A percentile compares a stretch with the other conserved stretches of the same genome.
Conservation (phyloP, 306 rosid species). For the Pyrus bretschneideri region DNA sequence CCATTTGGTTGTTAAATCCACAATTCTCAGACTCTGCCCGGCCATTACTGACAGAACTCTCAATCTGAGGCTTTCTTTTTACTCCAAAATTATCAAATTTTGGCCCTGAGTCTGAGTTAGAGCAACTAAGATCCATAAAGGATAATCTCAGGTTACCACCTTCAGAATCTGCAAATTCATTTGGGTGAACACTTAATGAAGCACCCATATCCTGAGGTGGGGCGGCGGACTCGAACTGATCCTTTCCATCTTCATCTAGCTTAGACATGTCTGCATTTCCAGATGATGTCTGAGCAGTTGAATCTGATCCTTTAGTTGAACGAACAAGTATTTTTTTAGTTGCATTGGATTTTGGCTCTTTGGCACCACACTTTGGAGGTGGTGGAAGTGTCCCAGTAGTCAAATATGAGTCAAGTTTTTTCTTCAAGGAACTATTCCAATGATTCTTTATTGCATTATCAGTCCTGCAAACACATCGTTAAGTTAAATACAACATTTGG, state of each 20-base stretch:
- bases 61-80: slow-evolving; percentile 25
- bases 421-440: slow-evolving; percentile 99
- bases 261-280: slow-evolving; percentile 48
- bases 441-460: slow-evolving; percentile 97
- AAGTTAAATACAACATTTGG: slow-evolving; percentile 4
- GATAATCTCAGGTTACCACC: slow-evolving; percentile 45
- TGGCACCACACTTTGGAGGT: slow-evolving; percentile 51
- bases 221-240: slow-evolving; percentile 56
- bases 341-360: slow-evolving; percentile 44
- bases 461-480: slow-evolving; percentile 50
- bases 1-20: slow-evolving; percentile 27
- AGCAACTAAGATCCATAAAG: slow-evolving; percentile 36
- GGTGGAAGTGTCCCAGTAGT: slow-evolving; percentile 92
- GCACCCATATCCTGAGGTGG: slow-evolving; percentile 43
- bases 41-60: slow-evolving; percentile 21
- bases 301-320: slow-evolving; percentile 51
- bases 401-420: slow-evolving; percentile 79
- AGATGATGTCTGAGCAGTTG: slow-evolving; percentile 60
- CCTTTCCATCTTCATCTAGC: slow-evolving; percentile 49
- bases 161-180: slow-evolving; percentile 63
- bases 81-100: slow-evolving; percentile 29
- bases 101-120: slow-evolving; percentile 39
- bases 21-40: slow-evolving; percentile 10
- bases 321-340: slow-evolving; percentile 33
- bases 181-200: slow-evolving; percentile 49